phyloP scores from a whole-genome alignment of 495 filamentous ascomycete genomes.

The Lophium mytilinum region DNA sequence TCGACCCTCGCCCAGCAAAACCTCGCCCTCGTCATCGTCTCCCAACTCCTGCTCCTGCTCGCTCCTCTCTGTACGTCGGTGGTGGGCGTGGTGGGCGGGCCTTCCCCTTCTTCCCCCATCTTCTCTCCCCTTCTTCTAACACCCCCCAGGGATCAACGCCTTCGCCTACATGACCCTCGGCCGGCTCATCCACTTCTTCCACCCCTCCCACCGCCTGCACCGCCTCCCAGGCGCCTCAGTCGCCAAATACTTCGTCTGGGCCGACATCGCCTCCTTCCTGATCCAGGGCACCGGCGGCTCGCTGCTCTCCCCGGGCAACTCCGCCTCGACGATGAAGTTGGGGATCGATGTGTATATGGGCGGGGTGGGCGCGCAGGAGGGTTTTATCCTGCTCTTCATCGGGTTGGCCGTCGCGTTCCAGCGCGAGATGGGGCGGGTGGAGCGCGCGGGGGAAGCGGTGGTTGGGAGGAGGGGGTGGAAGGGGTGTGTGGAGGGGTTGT shows the following conservation, averaged over 20 bases:
- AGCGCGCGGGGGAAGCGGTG: constrained; percentile 28
- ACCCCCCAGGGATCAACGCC: constrained; percentile 46
- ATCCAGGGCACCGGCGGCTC: constrained; percentile 47
- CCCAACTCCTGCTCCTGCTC: constrained; percentile 37
- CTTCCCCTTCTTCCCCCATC: background rate
- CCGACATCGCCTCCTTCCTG: constrained; percentile 53
- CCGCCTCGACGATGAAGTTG: constrained; percentile 17
- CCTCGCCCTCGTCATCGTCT: constrained; percentile 16
- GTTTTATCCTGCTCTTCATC: constrained; percentile 48
- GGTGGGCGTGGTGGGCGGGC: too few species aligned
- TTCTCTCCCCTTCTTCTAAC: background rate
- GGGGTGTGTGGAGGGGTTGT: constrained; percentile 41
- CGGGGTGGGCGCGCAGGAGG: constrained; percentile 51
- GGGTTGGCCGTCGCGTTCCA: constrained; percentile 42
- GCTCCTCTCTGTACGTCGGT: constrained; percentile 40
- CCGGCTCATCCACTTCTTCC: constrained; percentile 51
- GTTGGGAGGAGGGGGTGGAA: constrained; percentile 33
- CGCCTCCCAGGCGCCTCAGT: constrained; percentile 42
- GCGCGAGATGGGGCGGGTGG: constrained; percentile 25
- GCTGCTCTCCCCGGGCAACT: constrained; percentile 30
- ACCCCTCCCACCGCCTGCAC: constrained; percentile 38
- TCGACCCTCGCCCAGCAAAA: constrained; percentile 35
- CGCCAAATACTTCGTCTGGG: constrained; percentile 48
- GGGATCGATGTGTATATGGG: constrained; percentile 52
- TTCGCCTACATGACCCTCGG: constrained; percentile 62